Percentiles rank a stretch among this genome's conserved stretches.
phyloP scores from a whole-genome alignment of 805 yeast genomes.

The Clavispora fructus region DNA sequence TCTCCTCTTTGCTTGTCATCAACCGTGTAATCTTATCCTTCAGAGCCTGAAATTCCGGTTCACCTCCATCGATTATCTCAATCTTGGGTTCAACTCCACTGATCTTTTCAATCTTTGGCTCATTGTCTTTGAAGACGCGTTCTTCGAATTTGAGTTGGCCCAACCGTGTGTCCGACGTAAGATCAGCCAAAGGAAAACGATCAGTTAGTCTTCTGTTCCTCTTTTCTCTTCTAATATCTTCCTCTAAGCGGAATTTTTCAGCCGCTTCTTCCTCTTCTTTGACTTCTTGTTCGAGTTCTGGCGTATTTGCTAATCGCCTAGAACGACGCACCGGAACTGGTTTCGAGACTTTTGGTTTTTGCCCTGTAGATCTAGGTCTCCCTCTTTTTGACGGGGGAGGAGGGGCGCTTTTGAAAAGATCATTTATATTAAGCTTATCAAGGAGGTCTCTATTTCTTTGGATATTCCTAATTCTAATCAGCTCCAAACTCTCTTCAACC shows the following conservation, averaged over 20 bases:
- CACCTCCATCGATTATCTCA: background rate
- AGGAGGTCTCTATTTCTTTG: constrained; percentile 76
- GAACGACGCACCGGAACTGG: constrained; percentile 65
- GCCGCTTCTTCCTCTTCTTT: constrained; percentile 31
- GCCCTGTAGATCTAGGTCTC: constrained; percentile 9
- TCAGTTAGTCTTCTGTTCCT: constrained; percentile 61
- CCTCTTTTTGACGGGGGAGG: background rate
- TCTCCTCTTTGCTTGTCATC: background rate
- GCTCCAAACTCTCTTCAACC: constrained; percentile 4
- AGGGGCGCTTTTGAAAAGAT: background rate
- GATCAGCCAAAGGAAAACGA: constrained; percentile 57
- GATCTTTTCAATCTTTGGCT: background rate
- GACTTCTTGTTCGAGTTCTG: constrained; percentile 31
- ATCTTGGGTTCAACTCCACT: background rate
- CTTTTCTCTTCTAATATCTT: constrained; percentile 18
- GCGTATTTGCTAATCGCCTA: constrained; percentile 59
- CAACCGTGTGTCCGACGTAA: constrained; percentile 40
- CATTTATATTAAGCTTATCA: constrained; percentile 57
- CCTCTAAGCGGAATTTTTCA: constrained; percentile 26
- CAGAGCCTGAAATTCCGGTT: background rate
- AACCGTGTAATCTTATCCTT: background rate
- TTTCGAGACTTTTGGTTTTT: constrained; percentile 10
- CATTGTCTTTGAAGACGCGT: constrained; percentile 17
- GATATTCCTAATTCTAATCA: constrained; percentile 52
- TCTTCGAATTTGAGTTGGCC: constrained; percentile 30